A percentile compares a stretch with the other conserved stretches of the same genome.
Evolutionary conservation across 768 basidiomycete species (phyloP).

Genomic region (Naganishia kalamii): DNA sequence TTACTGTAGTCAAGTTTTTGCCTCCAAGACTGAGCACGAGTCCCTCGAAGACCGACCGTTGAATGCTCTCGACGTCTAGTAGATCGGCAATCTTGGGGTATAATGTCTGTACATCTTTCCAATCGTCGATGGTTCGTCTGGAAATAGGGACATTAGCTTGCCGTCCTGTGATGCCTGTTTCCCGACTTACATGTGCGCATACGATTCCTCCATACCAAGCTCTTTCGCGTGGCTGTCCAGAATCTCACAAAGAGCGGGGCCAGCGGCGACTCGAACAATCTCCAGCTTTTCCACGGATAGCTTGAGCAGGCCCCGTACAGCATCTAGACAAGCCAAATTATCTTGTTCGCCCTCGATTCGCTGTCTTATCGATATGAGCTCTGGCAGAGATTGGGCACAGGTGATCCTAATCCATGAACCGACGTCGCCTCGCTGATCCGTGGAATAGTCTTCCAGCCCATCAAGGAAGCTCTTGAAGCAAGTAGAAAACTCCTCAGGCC

Average conservation of each 20-base stretch:
- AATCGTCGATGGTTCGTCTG: slow-evolving; percentile 48
- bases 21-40: slow-evolving; percentile 73
- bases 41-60: slow-evolving; percentile 60
- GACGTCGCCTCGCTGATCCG: slow-evolving; percentile 91
- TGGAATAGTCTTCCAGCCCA: slow-evolving; percentile 84
- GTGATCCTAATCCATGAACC: slow-evolving; percentile 89
- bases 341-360: not conserved
- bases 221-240: slow-evolving; percentile 35
- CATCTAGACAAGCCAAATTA: slow-evolving; percentile 10
- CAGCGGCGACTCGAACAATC: slow-evolving; percentile 77
- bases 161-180: slow-evolving; percentile 38
- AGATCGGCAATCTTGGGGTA: slow-evolving; percentile 59
- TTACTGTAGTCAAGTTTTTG: slow-evolving; percentile 76
- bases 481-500: not conserved
- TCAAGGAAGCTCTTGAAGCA: slow-evolving; percentile 52
- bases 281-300: slow-evolving; percentile 87
- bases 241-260: slow-evolving; percentile 12
- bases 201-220: slow-evolving; percentile 53
- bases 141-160: not conserved
- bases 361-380: not conserved
- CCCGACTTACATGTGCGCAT: slow-evolving; percentile 57
- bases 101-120: slow-evolving; percentile 69
- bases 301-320: slow-evolving; percentile 65
- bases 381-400: slow-evolving; percentile 54
- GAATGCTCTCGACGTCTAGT: slow-evolving; percentile 62